Percentiles rank a stretch among this genome's conserved stretches.
These are phyloP conservation scores for Favolaschia claudopus DNA, from an alignment of 768 basidiomycete genomes.

Conservation along the genomic window DNA sequence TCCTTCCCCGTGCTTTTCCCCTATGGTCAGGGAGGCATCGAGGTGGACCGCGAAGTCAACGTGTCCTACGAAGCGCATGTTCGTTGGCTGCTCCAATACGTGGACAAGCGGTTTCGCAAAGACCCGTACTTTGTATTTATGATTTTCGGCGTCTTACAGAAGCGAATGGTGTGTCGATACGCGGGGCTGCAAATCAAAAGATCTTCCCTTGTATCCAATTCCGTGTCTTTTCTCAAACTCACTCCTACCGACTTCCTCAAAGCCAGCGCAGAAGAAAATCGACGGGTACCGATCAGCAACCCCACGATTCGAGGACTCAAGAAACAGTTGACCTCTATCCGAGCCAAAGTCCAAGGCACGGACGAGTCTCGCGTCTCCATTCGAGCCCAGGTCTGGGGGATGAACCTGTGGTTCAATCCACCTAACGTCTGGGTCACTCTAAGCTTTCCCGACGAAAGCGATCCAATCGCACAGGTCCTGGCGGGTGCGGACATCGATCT, in stretches of 20 bases:
- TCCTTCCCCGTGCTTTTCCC: too few relatives aligned
- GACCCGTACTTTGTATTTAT: slow-evolving; percentile 37
- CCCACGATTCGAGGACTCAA: slow-evolving; percentile 33
- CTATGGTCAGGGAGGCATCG: slow-evolving; percentile 44
- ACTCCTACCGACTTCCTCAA: slow-evolving; percentile 37
- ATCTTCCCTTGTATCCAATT: slow-evolving; percentile 33
- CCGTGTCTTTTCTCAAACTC: slow-evolving; percentile 29
- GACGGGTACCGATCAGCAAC: slow-evolving; percentile 30
- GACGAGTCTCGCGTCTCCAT: slow-evolving; percentile 37
- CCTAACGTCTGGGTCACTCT: slow-evolving; percentile 52
- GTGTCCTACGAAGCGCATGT: slow-evolving; percentile 39
- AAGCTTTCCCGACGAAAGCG: slow-evolving; percentile 48
- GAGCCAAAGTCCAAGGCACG: slow-evolving; percentile 35
- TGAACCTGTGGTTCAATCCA: slow-evolving; percentile 33
- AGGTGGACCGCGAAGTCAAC: slow-evolving; percentile 16
- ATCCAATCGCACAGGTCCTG: slow-evolving; percentile 54
- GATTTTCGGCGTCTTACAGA: slow-evolving; percentile 40
- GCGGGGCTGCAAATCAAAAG: slow-evolving; percentile 31
- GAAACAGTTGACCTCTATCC: slow-evolving; percentile 32
- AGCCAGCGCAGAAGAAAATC: slow-evolving; percentile 43
- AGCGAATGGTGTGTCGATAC: slow-evolving; percentile 28
- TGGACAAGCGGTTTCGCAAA: slow-evolving; percentile 36
- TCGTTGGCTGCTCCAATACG: slow-evolving; percentile 38
- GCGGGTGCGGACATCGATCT: slow-evolving; percentile 51
- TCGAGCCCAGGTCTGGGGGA: slow-evolving; percentile 45